Evolutionary conservation across 1,284 basidiomycete genomes (phyloP).

Genomic region (Flammula alnicola): DNA sequence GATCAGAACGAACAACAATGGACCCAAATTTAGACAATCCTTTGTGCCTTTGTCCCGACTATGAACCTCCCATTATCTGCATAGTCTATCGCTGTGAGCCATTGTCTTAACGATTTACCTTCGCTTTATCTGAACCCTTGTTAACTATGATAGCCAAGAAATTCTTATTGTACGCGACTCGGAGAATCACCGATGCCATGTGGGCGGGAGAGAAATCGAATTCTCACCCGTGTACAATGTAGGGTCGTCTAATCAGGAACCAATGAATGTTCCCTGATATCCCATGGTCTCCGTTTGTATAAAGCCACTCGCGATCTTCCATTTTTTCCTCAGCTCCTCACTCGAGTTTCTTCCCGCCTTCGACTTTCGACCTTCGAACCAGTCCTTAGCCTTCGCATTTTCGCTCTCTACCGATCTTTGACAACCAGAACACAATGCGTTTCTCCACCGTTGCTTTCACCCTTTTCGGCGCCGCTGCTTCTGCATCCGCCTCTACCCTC

Average conservation of each 20-base stretch:
- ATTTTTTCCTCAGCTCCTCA: slow-evolving; percentile 29
- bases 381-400: slow-evolving; percentile 26
- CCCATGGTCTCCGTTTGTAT: slow-evolving; percentile 14
- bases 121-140: slow-evolving; percentile 7
- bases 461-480: slow-evolving; percentile 46
- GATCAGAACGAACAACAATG: slow-evolving; percentile 15
- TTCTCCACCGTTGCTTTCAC: slow-evolving; percentile 47
- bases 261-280: slow-evolving; percentile 9
- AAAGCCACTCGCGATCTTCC: slow-evolving; percentile 12
- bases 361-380: slow-evolving; percentile 23
- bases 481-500: slow-evolving; percentile 43
- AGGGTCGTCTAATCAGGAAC: too few relatives aligned
- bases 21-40: slow-evolving; percentile 25
- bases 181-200: slow-evolving; percentile 15
- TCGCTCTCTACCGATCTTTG: slow-evolving; percentile 25
- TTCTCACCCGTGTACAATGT: slow-evolving; percentile 18
- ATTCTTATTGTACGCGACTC: slow-evolving; percentile 10
- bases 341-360: slow-evolving; percentile 31
- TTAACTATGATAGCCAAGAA: slow-evolving; percentile 6
- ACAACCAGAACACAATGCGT: slow-evolving; percentile 53
- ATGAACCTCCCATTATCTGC: slow-evolving; percentile 33
- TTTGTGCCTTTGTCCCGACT: slow-evolving; percentile 36
- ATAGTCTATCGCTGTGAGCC: slow-evolving; percentile 7
- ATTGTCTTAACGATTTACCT: too few relatives aligned
- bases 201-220: neutral